A percentile compares a stretch with the other conserved stretches of the same genome.
These are phyloP conservation scores for Cyclotella baltica DNA, from an alignment of 108 stramenopile species.

Conservation along the genomic window DNA sequence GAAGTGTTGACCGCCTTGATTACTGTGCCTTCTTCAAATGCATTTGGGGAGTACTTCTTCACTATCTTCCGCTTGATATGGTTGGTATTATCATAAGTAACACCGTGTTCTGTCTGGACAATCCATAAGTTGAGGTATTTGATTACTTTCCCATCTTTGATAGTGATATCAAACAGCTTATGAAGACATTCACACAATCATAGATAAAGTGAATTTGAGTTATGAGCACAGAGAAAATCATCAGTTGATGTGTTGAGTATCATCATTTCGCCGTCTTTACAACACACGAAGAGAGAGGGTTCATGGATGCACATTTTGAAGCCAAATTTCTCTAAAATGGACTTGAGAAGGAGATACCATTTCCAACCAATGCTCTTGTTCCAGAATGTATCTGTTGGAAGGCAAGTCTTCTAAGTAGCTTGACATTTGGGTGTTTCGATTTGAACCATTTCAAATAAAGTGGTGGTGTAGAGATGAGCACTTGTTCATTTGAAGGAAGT, in stretches of 20 bases:
- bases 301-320: background rate
- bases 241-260: constrained; percentile 18
- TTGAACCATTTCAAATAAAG: constrained; percentile 4
- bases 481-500: background rate
- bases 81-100: constrained; percentile 1
- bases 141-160: background rate
- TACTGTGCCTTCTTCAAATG: no score
- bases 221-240: constrained; percentile 12
- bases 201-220: background rate
- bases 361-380: constrained; percentile 2
- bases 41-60: no score
- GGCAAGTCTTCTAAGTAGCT: constrained; percentile 5
- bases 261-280: background rate
- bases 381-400: background rate
- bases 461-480: background rate
- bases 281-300: background rate
- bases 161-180: background rate
- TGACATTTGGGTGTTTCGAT: background rate
- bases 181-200: background rate
- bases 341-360: constrained; percentile 11
- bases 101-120: constrained; percentile 8
- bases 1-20: no score
- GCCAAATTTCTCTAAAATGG: constrained; percentile 11
- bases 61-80: constrained; percentile 2
- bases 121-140: constrained; percentile 13